These are phyloP conservation scores for Myxozyma neotropica DNA, from an alignment of 805 yeast species.

Conservation along the genomic window DNA sequence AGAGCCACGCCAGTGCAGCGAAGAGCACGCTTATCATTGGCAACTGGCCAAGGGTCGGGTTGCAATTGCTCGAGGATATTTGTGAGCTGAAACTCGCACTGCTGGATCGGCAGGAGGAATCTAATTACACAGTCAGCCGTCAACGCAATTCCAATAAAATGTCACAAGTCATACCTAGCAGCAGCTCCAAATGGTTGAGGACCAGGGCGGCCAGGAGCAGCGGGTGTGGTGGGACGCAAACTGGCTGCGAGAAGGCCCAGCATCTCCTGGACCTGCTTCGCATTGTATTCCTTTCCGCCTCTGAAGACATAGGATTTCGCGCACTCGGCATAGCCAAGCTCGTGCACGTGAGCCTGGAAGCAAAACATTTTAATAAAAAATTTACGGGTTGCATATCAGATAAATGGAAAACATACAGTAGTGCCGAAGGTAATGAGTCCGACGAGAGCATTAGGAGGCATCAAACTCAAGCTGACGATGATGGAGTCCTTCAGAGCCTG, in stretches of 20 bases:
- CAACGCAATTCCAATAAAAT: background rate
- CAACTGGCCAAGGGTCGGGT: constrained; percentile 86
- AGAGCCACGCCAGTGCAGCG: constrained; percentile 94
- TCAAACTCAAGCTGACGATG: constrained; percentile 68
- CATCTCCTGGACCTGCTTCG: constrained; percentile 60
- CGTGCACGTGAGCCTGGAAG: constrained; percentile 72
- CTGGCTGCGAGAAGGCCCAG: constrained; percentile 50
- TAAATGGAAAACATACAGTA: constrained; percentile 47
- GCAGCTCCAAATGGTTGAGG: constrained; percentile 35
- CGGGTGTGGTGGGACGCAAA: constrained; percentile 32
- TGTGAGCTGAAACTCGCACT: constrained; percentile 81
- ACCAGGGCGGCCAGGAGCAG: constrained; percentile 29
- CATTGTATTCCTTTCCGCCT: constrained; percentile 79
- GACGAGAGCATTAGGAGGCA: constrained; percentile 87
- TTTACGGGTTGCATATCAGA: background rate
- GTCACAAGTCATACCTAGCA: constrained; percentile 32
- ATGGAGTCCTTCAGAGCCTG: constrained; percentile 80
- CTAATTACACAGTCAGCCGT: constrained; percentile 39
- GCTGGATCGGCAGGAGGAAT: constrained; percentile 72
- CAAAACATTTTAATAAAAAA: background rate
- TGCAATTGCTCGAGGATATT: constrained; percentile 75
- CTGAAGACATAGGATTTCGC: constrained; percentile 80
- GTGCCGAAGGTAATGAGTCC: constrained; percentile 90
- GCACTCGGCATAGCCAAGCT: constrained; percentile 67
- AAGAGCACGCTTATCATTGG: constrained; percentile 73